Base-by-base conservation (phyloP, 2,329 filamentous ascomycete genomes). In the Exophiala sp. region DNA sequence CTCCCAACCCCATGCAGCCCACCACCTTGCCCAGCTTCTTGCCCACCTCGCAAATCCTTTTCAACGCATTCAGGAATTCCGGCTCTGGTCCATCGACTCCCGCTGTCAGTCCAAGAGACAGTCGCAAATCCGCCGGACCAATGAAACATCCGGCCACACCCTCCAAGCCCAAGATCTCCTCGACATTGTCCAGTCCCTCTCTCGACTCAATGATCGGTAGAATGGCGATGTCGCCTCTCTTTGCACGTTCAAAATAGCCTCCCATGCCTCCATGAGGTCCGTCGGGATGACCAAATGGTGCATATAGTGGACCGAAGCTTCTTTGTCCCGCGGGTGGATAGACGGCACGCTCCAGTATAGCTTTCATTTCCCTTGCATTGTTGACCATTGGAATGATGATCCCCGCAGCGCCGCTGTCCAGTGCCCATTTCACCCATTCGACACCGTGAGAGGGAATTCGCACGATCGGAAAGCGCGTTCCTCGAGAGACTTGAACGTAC, bases 401-500 rank as follows among this genome's bases (percentile, higher is more conserved):
- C 24, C 79, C 81, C 63, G 83, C 79, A 8, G 81, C 81, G 36
- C 81, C 81, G 41, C 78, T 69, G 61, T 84, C 81, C 39, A 84
- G 72, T 5, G 80, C 81, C 47, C 80, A 71, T 65, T 84, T 83
- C 54, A 83, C 78, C 79, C 82, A 81, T 78, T 79, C 83, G 49
- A 76, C 72, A 67, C 83, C 79, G 49, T 80, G 80, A 21, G 78
- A 78, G 11, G 78, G 73, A 33, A 83, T 75, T 50, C 70, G 65
- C 12, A 76, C 71, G 51, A 76, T 68, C 1, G 72, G 71, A 14
- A 42, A 46, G 55, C 72, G 74, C 20, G 68, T 68, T 12, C 71
- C 72, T 24, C 65, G 67, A 18, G 66, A 66, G 2, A 71, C 70
- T 58, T 47, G 41, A 5, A 47, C 47, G 1, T 75, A 70, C 12